Base-by-base conservation (phyloP, 768 basidiomycete genomes). In the Termitomyces sp. region DNA sequence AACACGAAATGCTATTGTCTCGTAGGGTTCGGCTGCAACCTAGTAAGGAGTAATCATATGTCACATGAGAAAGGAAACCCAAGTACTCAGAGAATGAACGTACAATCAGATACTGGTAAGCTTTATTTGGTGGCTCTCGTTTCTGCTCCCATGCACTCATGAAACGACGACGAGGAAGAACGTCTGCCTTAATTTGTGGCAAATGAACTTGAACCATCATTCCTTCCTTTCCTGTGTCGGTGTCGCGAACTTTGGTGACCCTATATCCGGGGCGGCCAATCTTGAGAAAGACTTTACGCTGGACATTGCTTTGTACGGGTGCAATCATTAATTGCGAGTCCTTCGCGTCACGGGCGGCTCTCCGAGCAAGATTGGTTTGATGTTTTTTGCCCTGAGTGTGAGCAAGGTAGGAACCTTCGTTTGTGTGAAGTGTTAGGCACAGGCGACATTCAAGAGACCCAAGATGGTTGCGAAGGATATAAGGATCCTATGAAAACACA, bases 361-460 rank as follows among this genome's bases (percentile, higher is more conserved):
- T 88, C 40, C 97, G 84, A 14, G 97, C 97, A 50, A 99, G 84
- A 68, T 98, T 98, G 3, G 95, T 98, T 69, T 98, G 97, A 68
- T 98, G 97, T 68, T 98, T 99, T 77, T 98, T 99, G 21, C 97
- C 97, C 75, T 98, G 97, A 0, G 97, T 99, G 64, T 99, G 97
- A 0, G 97, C 97, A 46, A 99, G 88, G 69, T 98, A 98, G 14
- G 95, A 97, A 19, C 97, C 97, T 73, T 99, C 97, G 65, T 98
- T 98, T n/a, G 96, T 98, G 73, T 99, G 97, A 11, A 99, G 81
- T 0, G 97, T 99, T 45, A 99, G 75, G 70, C 97, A 98, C 28
- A 99, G 82, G 64, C 95, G 91, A 76, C 97, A 99, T 83, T 98
- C 96, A 41, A 98, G 83, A 9, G 95, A 98, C 41, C 97, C 97